Evolutionary conservation across 169 alveolate species (phyloP), one percentile per base, ranked within the genome.

Genomic region (Babesia bovis): DNA sequence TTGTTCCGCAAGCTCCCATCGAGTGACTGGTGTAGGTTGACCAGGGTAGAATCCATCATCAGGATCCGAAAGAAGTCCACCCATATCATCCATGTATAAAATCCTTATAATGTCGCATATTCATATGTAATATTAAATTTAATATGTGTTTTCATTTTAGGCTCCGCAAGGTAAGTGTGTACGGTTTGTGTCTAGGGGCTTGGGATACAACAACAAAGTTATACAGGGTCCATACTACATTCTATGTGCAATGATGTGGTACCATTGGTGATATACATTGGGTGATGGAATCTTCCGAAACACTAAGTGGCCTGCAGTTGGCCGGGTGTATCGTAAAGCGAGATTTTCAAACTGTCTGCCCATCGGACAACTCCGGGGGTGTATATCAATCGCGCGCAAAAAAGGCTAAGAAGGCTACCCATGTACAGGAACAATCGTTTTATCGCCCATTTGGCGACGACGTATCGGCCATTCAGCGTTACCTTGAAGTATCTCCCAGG

Each of bases 401-500:
- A 44, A 76, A 76, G 44, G 40, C 51, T 10, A 65, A 66, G 23
- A 30, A 25, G 6, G 78, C 38, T 13, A 7, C 23, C 10, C 41
- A 32, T 26, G 70, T 35, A 33, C 50, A 35, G 23, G 82, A 78
- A 30, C 32, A 67, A 4, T 30, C 26, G 21, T 53, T 78, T 2
- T 78, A 50, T 49, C 52, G 66, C 13, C 76, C 87, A 4, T 78
- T 78, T 36, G 3, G 42, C 19, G 7, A 60, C 38, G 83, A 78
- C 33, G 49, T 13, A 42, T 42, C 15, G 36, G 68, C 66, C 32
- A 66, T 44, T 1, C 10, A 42, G 23, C 44, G 68, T 38, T 78
- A 78, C 70, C 51, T 78, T 25, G 35, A 30, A 2, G 76, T 21
- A 33, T 78, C 87, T 7, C 87, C 87, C 28, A 56, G 56, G 28